phyloP scores from a whole-genome alignment of 495 filamentous ascomycete species.

The Xylaria venustula region DNA sequence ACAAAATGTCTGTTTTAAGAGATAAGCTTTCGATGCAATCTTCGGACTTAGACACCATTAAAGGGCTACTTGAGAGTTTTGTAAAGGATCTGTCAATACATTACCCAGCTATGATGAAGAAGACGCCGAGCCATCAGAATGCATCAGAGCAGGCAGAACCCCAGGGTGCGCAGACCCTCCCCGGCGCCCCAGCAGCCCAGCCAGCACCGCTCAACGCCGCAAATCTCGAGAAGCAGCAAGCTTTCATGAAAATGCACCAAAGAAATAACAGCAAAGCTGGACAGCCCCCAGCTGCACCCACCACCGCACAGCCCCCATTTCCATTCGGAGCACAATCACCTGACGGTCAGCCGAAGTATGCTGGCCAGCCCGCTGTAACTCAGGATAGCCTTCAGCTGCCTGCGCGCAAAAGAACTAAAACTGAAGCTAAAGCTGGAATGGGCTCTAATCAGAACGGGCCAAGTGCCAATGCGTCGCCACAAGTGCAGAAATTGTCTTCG shows the following conservation, averaged over 20 bases:
- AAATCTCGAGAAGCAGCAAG: conserved; percentile 66
- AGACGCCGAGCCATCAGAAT: conserved; percentile 19
- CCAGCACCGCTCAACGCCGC: conserved; percentile 59
- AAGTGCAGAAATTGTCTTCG: conserved; percentile 41
- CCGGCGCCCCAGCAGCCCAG: conserved; percentile 27
- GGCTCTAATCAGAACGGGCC: conserved; percentile 19
- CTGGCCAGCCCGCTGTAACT: conserved; percentile 42
- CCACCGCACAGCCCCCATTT: conserved; percentile 62
- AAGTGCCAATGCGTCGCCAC: conserved; percentile 45
- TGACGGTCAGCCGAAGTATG: conserved; percentile 62
- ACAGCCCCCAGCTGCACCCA: conserved; percentile 61
- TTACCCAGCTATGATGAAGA: conserved; percentile 20
- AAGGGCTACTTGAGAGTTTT: conserved; percentile 44
- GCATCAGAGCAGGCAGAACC: conserved; percentile 18
- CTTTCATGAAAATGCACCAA: conserved; percentile 47
- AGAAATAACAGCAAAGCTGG: conserved; percentile 38
- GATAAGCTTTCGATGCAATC: conserved; percentile 59
- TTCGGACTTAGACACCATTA: conserved; percentile 52
- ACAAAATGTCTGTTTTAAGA: conserved; percentile 48
- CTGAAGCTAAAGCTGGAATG: conserved; percentile 39
- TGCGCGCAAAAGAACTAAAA: conserved; percentile 53
- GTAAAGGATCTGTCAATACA: conserved; percentile 26
- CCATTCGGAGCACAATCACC: conserved; percentile 69
- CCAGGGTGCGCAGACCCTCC: conserved; percentile 18
- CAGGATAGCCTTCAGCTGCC: conserved; percentile 53